Conservation (phyloP, 768 basidiomycete genomes). For the Dacryopinax spathularia region DNA sequence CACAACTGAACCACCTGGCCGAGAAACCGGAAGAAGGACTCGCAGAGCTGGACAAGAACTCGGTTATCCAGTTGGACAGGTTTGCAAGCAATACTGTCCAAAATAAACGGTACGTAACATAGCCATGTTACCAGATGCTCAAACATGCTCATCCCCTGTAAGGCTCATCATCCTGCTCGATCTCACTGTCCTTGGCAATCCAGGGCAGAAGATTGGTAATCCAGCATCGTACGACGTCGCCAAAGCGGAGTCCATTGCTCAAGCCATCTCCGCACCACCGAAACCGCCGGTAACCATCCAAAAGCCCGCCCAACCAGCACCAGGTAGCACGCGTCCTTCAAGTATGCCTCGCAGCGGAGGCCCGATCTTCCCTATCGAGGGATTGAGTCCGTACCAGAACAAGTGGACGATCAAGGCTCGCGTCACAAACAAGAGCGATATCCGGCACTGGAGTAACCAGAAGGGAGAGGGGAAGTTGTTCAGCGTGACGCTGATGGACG, state of each 20-base stretch:
- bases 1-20: constrained; percentile 68
- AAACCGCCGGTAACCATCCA: constrained; percentile 13
- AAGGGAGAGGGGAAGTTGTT: constrained; percentile 92
- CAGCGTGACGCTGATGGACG: constrained; percentile 85
- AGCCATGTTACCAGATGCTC: constrained; percentile 5
- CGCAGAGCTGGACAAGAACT: constrained; percentile 46
- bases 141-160: background rate
- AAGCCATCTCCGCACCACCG: constrained; percentile 2
- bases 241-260: constrained; percentile 8
- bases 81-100: constrained; percentile 75
- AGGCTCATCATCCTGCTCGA: constrained; percentile 74
- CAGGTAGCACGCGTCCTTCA: constrained; percentile 9
- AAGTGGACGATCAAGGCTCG: constrained; percentile 97
- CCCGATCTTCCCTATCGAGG: constrained; percentile 72
- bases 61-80: constrained; percentile 54
- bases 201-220: constrained; percentile 61
- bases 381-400: constrained; percentile 90
- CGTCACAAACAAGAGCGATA: constrained; percentile 76
- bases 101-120: constrained; percentile 52
- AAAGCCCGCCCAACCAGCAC: constrained; percentile 9
- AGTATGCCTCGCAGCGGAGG: constrained; percentile 17
- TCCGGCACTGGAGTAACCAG: constrained; percentile 77
- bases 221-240: constrained; percentile 28
- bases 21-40: constrained; percentile 24
- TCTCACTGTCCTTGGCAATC: constrained; percentile 40